Percentiles rank a stretch among this genome's conserved stretches.
These are phyloP conservation scores for Leucoagaricus sp. DNA, from an alignment of 1,284 basidiomycete species.

Conservation along the genomic window DNA sequence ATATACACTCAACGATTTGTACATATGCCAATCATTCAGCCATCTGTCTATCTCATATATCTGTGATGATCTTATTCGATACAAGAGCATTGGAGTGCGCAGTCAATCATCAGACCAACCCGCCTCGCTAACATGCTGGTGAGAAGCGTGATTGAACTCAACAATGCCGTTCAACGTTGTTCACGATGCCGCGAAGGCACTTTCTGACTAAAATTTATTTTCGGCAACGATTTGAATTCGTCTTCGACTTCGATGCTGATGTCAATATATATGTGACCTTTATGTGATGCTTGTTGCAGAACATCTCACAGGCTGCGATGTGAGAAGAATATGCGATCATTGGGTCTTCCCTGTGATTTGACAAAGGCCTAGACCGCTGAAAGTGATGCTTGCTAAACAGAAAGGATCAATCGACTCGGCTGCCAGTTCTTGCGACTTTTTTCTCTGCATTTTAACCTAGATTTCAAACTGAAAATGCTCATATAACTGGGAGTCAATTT, in stretches of 20 bases:
- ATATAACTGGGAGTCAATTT: too few species aligned
- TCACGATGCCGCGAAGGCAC: not conserved
- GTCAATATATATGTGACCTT: too few species aligned
- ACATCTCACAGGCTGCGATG: not conserved
- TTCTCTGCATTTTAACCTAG: not conserved
- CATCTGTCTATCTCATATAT: constrained; percentile 10
- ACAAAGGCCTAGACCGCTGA: not conserved
- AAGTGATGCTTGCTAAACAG: not conserved
- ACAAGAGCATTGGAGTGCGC: not conserved
- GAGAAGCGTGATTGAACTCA: not conserved
- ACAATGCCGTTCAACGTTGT: not conserved
- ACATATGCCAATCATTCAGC: not conserved
- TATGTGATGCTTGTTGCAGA: not conserved
- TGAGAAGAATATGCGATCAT: not conserved
- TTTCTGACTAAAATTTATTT: not conserved
- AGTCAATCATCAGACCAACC: not conserved
- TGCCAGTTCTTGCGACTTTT: not conserved
- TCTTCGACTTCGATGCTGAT: not conserved
- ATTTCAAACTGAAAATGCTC: too few species aligned
- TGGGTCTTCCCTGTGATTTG: not conserved
- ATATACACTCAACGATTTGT: not conserved
- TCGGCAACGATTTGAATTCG: not conserved
- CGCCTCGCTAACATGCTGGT: not conserved
- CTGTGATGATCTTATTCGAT: constrained; percentile 5
- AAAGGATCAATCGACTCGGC: not conserved